These are phyloP conservation scores for Entomortierella chlamydospora DNA, from an alignment of 192 early-diverging fungal species.

Conservation along the genomic window DNA sequence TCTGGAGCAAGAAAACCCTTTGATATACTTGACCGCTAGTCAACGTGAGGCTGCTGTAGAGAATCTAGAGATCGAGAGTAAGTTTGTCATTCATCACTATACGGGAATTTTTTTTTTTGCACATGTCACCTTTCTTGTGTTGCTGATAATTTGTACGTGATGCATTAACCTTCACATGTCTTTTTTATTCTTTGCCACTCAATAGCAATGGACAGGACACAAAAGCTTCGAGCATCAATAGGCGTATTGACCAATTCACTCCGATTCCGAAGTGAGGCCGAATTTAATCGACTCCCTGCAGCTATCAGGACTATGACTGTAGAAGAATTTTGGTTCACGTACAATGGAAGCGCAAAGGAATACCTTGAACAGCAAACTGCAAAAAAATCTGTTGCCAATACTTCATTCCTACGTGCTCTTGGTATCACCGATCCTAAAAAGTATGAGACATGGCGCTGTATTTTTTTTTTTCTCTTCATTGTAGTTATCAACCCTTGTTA, in stretches of 20 bases:
- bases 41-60: constrained; percentile 42
- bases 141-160: not conserved
- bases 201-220: constrained; percentile 40
- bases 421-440: constrained; percentile 24
- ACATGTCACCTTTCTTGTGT: not conserved
- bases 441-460: constrained; percentile 2
- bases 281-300: constrained; percentile 40
- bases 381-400: constrained; percentile 24
- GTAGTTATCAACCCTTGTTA: no score
- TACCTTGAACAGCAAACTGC: constrained; percentile 26
- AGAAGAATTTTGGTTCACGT: constrained; percentile 45
- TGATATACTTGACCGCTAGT: constrained; percentile 22
- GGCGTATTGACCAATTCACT: constrained; percentile 33
- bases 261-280: constrained; percentile 36
- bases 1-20: constrained; percentile 17
- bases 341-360: constrained; percentile 44
- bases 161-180: not conserved
- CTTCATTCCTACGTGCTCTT: constrained; percentile 23
- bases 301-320: constrained; percentile 42
- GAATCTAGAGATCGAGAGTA: constrained; percentile 52
- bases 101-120: not conserved
- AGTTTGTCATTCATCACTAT: not conserved
- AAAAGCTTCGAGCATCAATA: constrained; percentile 41
- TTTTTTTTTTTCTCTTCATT: constrained; percentile 6
- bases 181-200: not conserved